Percentiles rank a stretch among this genome's conserved stretches.
Evolutionary conservation across 2,329 filamentous ascomycete genomes (phyloP).

Genomic region (Fusarium pseudograminearum): DNA sequence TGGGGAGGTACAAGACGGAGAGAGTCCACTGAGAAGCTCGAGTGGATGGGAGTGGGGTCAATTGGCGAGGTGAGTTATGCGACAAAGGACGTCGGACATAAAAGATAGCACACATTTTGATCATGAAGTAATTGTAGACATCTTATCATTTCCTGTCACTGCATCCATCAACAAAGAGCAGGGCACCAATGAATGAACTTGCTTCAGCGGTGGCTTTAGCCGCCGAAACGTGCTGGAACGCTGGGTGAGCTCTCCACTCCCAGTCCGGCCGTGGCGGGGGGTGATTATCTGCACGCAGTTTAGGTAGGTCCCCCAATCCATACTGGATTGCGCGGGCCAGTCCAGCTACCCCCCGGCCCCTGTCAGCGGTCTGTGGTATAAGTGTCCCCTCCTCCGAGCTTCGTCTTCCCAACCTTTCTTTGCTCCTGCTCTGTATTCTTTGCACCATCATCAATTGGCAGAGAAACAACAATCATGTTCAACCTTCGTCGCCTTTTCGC

Average conservation of each 20-base stretch:
- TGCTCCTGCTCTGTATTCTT: slow-evolving; percentile 22
- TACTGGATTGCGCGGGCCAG: slow-evolving; percentile 25
- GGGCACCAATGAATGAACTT: slow-evolving; percentile 20
- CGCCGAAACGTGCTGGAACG: slow-evolving; percentile 47
- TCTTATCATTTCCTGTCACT: slow-evolving; percentile 17
- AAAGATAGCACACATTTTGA: background rate
- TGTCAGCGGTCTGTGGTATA: slow-evolving; percentile 40
- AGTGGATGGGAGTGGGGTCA: slow-evolving; percentile 1
- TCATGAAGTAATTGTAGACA: background rate
- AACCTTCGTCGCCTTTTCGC: slow-evolving; percentile 77
- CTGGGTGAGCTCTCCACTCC: slow-evolving; percentile 33
- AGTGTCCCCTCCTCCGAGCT: slow-evolving; percentile 42
- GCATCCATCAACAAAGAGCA: background rate
- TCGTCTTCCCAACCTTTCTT: slow-evolving; percentile 27
- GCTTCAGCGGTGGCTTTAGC: slow-evolving; percentile 21
- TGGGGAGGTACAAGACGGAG: background rate
- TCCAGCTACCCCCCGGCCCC: slow-evolving; percentile 34
- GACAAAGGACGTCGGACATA: slow-evolving; percentile 13
- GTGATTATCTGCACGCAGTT: slow-evolving; percentile 23
- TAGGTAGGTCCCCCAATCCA: slow-evolving; percentile 19
- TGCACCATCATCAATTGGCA: slow-evolving; percentile 34
- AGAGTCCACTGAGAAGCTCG: slow-evolving; percentile 8
- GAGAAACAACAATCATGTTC: slow-evolving; percentile 71
- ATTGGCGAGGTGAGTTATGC: slow-evolving; percentile 5
- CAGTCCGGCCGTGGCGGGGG: slow-evolving; percentile 24